Percentiles rank a stretch among this genome's conserved stretches.
Evolutionary conservation across 2,329 filamentous ascomycete species (phyloP).

Genomic region (Leptosphaerulina australis): DNA sequence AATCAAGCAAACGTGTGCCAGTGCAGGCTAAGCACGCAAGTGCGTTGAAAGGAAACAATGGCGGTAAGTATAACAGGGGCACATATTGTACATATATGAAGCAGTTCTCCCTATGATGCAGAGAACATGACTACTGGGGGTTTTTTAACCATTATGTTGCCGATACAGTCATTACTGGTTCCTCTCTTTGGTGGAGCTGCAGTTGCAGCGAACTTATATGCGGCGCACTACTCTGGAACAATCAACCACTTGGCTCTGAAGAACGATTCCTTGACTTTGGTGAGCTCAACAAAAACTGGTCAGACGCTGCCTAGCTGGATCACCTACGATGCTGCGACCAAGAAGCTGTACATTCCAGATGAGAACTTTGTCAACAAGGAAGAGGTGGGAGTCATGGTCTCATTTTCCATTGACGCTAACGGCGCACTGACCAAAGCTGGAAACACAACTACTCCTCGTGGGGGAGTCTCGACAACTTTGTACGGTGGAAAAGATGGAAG

Average conservation of each 20-base stretch:
- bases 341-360: constrained; percentile 39
- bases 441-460: constrained; percentile 33
- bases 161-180: constrained; percentile 28
- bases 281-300: constrained; percentile 27
- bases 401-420: constrained; percentile 35
- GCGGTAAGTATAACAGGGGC: constrained; percentile 6
- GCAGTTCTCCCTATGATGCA: background rate
- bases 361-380: constrained; percentile 29
- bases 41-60: constrained; percentile 6
- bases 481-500: constrained; percentile 41
- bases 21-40: constrained; percentile 13
- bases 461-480: constrained; percentile 35
- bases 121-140: background rate
- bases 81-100: constrained; percentile 2
- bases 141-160: constrained; percentile 28
- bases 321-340: constrained; percentile 36
- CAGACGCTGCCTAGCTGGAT: constrained; percentile 42
- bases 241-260: constrained; percentile 39
- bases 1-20: constrained; percentile 8
- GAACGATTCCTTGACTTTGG: constrained; percentile 32
- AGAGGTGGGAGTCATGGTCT: constrained; percentile 29
- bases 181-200: constrained; percentile 35
- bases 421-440: constrained; percentile 33
- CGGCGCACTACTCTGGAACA: constrained; percentile 41
- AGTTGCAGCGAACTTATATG: constrained; percentile 38